A percentile compares a stretch with the other conserved stretches of the same genome.
These are phyloP conservation scores for Lagenidium sp. DNA, from an alignment of 352 stramenopile species.

Conservation along the genomic window DNA sequence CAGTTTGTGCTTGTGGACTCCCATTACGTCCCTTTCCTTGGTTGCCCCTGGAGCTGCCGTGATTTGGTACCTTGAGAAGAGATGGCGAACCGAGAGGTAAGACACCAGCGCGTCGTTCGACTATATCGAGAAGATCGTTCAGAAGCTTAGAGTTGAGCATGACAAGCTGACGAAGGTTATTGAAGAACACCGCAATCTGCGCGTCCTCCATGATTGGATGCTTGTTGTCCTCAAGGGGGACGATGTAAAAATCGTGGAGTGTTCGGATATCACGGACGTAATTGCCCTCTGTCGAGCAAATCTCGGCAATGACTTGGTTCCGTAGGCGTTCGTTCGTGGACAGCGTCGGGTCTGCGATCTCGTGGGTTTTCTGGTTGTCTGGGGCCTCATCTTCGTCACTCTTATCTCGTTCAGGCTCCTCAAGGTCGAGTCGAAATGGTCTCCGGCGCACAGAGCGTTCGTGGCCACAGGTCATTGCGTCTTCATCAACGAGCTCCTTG, in stretches of 20 bases:
- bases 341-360: background rate
- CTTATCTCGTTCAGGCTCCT: too few species aligned
- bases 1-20: constrained; percentile 6
- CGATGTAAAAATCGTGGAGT: constrained; percentile 75
- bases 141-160: constrained; percentile 84
- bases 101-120: constrained; percentile 16
- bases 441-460: too few species aligned
- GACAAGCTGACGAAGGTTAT: constrained; percentile 69
- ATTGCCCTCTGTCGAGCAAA: constrained; percentile 66
- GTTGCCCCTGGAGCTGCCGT: background rate
- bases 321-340: constrained; percentile 15
- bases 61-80: constrained; percentile 7
- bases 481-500: background rate
- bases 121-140: constrained; percentile 57
- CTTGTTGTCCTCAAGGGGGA: constrained; percentile 63
- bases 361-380: too few species aligned
- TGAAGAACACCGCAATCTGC: constrained; percentile 85
- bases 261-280: constrained; percentile 72
- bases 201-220: constrained; percentile 78
- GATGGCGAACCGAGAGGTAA: constrained; percentile 8
- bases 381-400: too few species aligned
- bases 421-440: too few species aligned
- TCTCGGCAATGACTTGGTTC: constrained; percentile 62
- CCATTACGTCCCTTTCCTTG: constrained; percentile 3
- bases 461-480: too few species aligned